Evolutionary conservation across 768 basidiomycete species (phyloP), one percentile per base, ranked within the genome.

Genomic region (Tulasnella sp.): DNA sequence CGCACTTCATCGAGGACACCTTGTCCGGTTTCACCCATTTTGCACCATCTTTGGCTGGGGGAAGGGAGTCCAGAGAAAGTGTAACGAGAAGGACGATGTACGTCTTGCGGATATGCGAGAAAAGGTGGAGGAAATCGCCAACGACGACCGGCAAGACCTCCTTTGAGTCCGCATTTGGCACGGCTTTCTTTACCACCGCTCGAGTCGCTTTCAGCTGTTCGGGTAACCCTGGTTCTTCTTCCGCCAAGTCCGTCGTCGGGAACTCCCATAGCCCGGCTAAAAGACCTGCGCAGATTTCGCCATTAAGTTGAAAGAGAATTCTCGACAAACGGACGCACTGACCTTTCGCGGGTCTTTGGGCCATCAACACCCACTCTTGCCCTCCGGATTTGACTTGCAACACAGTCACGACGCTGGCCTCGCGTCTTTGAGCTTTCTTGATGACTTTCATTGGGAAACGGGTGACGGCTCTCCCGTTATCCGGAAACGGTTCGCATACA

Each of bases 231-330:
- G 42, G 35, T 47, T 71, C 64, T 39, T 67, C 59, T 35, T 36
- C 73, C 34, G 39, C 69, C 35, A 90, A 83, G 78, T 89, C 83
- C 70, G 85, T 78, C 42, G 91, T 86, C 71, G 94, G 92, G 81
- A 95, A 95, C 77, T 98, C 94, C 78, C 89, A 88, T 47, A 98
- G 81, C 11, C 95, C 94, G 22, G 93, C 95, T 69, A 98, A 83
- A 62, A 98, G 88, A 29, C 95, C 95, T 97, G 74, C 34, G 39
- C 37, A 22, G 74, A 83, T 76, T 76, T 4, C 11, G 59, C 70
- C 1, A 19, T n/a, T 37, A 26, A 71, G 39, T 11, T 34, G 64
- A 36, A 7, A 35, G 34, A n/a, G 70, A 11, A 17, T 72, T 14
- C 34, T 11, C 6, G 36, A 11, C 26, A 35, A 41, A 35, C 0